Base-by-base conservation (phyloP, 176 grass and related monocot species). In the Paspalum vaginatum region DNA sequence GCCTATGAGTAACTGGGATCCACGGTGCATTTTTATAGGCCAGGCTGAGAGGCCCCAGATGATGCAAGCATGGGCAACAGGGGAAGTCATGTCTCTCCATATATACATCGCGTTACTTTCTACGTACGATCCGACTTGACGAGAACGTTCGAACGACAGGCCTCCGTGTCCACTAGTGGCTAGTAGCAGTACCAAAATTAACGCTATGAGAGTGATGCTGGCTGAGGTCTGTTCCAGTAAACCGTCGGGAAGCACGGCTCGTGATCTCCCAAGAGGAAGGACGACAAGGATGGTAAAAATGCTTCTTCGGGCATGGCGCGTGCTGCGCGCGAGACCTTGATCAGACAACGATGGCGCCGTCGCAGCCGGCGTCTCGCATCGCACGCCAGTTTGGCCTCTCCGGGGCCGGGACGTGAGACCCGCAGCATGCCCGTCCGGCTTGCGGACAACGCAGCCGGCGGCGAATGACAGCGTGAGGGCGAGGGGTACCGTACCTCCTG, bases 1-100 rank as follows among this genome's bases (percentile, higher is more conserved):
- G 58, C 12, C 4, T 22, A 42, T 21, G 67, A 70, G 21, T 43
- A 70, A 70, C 68, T 70, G 68, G 67, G 68, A 71, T 51, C 68
- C 68, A 61, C 59, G 25, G 68, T 4, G 15, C 25, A 5, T 71
- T 71, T 71, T 71, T 51, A 51, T 71, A 71, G 68, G 46, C 46
- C 32, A 40, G 3, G 42, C n/a, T 25, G 68, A 43, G 22, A 22
- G 62, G 16, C n/a, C 40, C 40, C 40, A 67, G 65, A 68, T 68
- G 32, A 7, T 14, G 7, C 39, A 43, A 43, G 64, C 18, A 11
- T 13, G 32, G 32, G 32, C 32, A 32, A 32, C 32, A 32, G 32
- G 32, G 13, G 14, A 9, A 50, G 45, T 0, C 21, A 5, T 32
- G 68, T 70, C 22, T 18, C 45, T 44, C 45, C 1, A 1, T 32